Percentiles rank a stretch among this genome's conserved stretches.
Evolutionary conservation across 2,329 filamentous ascomycete genomes (phyloP).

Genomic region (Uncinocarpus reesii): DNA sequence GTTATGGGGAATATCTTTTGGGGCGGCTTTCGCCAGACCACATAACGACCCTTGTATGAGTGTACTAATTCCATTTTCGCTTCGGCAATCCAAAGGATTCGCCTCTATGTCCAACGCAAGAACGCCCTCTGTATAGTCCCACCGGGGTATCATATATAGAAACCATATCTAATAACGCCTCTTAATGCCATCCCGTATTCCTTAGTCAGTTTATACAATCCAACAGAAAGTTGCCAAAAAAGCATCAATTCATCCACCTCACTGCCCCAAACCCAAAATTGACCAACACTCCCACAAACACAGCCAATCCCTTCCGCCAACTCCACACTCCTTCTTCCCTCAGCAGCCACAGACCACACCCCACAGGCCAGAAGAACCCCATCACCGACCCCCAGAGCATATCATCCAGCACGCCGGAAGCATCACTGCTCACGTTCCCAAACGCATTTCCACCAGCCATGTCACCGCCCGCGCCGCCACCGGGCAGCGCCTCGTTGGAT

Average conservation of each 20-base stretch:
- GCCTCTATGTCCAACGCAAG: neutral
- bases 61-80: conserved; percentile 7
- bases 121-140: conserved; percentile 1
- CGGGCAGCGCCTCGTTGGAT: conserved; percentile 34
- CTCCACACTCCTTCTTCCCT: conserved; percentile 82
- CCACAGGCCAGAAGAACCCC: conserved; percentile 91
- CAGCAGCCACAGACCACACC: conserved; percentile 72
- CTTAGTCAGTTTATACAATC: neutral
- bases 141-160: conserved; percentile 12
- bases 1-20: conserved; percentile 13
- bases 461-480: conserved; percentile 26
- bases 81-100: neutral
- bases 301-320: conserved; percentile 72
- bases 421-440: conserved; percentile 18
- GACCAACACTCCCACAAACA: conserved; percentile 71
- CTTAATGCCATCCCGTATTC: neutral
- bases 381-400: conserved; percentile 80
- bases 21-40: neutral
- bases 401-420: conserved; percentile 61
- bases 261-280: conserved; percentile 68
- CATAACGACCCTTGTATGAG: conserved; percentile 14
- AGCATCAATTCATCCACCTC: conserved; percentile 40
- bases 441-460: conserved; percentile 33
- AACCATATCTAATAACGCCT: conserved; percentile 10
- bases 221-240: neutral